These are phyloP conservation scores for Gnaphalium uliginosum DNA, from an alignment of 129 eudicot species.

Conservation along the genomic window DNA sequence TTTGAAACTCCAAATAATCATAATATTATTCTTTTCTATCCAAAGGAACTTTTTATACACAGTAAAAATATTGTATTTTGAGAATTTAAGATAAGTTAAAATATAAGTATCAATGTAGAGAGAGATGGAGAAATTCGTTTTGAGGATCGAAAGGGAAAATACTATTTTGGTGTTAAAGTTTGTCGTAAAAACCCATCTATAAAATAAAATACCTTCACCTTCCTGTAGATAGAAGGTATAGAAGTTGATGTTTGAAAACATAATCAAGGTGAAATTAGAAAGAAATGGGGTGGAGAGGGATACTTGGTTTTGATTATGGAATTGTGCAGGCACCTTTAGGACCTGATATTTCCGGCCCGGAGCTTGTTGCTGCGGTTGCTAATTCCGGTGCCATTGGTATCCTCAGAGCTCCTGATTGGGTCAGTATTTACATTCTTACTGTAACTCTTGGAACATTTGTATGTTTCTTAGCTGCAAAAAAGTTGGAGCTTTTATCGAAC, in stretches of 20 bases:
- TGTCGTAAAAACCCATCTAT: background rate
- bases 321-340: slow-evolving; percentile 90
- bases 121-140: background rate
- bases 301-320: slow-evolving; percentile 86
- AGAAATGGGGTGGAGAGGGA: slow-evolving; percentile 69
- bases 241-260: background rate
- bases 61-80: background rate
- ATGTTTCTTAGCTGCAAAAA: too few relatives aligned
- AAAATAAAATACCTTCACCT: background rate
- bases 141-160: background rate
- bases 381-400: slow-evolving; percentile 84
- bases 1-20: too few relatives aligned
- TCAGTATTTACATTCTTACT: background rate
- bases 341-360: slow-evolving; percentile 91
- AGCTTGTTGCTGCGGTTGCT: slow-evolving; percentile 96
- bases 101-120: background rate
- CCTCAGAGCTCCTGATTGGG: slow-evolving; percentile 98
- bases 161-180: background rate
- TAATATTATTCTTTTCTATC: too few relatives aligned
- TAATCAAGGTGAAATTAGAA: background rate
- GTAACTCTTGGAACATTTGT: background rate
- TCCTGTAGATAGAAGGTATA: background rate
- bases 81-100: background rate
- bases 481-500: background rate
- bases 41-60: too few relatives aligned